A percentile compares a stretch with the other conserved stretches of the same genome.
These are phyloP conservation scores for Sugiyamaella paludigena DNA, from an alignment of 1,139 yeast species.

Conservation along the genomic window DNA sequence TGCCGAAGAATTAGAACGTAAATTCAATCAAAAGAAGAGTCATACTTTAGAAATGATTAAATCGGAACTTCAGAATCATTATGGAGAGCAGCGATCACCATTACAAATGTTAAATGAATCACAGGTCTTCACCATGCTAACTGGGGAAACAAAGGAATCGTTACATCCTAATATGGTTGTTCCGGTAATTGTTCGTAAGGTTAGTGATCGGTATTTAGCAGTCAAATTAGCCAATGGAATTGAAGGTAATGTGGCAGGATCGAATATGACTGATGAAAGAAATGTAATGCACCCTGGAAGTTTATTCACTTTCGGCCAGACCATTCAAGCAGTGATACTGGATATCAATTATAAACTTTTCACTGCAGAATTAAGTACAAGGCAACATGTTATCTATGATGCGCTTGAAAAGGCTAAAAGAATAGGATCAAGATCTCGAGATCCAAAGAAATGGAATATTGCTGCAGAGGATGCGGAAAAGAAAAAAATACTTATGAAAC, in stretches of 20 bases:
- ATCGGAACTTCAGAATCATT: conserved; percentile 82
- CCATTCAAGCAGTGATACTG: conserved; percentile 77
- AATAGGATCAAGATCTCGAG: conserved; percentile 30
- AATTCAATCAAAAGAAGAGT: conserved; percentile 73
- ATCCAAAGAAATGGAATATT: conserved; percentile 76
- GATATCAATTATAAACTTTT: conserved; percentile 70
- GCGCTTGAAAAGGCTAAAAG: conserved; percentile 45
- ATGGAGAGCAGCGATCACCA: conserved; percentile 76
- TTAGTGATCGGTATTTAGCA: conserved; percentile 48
- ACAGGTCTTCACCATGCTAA: conserved; percentile 83
- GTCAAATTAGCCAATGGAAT: conserved; percentile 76
- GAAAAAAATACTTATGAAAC: conserved; percentile 49
- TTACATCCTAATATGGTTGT: conserved; percentile 70
- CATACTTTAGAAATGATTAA: conserved; percentile 84
- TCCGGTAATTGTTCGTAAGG: conserved; percentile 66
- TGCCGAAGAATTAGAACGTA: conserved; percentile 84
- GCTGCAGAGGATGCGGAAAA: conserved; percentile 68
- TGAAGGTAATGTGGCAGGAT: conserved; percentile 65
- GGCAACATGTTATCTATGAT: conserved; percentile 61
- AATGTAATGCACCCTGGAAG: conserved; percentile 45
- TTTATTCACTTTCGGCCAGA: conserved; percentile 65
- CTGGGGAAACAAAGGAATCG: conserved; percentile 77
- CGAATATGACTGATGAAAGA: conserved; percentile 59
- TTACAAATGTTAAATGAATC: conserved; percentile 63
- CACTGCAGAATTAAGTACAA: conserved; percentile 68